Evolutionary conservation across 1,139 yeast genomes (phyloP), one percentile per base, ranked within the genome.

Genomic region (Tardiomyces depauwii): DNA sequence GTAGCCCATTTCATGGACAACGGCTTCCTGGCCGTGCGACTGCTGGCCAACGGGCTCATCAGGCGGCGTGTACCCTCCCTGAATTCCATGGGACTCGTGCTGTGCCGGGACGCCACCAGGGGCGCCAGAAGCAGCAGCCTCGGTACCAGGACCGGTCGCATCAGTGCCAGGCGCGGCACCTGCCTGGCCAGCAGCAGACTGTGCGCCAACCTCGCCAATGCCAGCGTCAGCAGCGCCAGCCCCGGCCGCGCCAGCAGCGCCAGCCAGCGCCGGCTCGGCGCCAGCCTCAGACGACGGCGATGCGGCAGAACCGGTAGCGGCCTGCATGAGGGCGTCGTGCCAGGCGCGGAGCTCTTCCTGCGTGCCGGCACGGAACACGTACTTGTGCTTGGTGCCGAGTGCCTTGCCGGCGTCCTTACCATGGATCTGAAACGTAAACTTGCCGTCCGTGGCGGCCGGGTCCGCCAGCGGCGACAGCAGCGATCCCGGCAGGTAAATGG

Each of bases 401-500:
- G 69, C 55, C 51, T 65, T 61, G 41, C 65, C 55, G 7, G 58
- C 51, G 50, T 70, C 76, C 56, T 72, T 73, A 45, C 77, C 77
- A 36, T 64, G 61, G 42, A 74, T 50, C 42, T 58, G 61, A 57
- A 75, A 71, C 52, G 67, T 68, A 57, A 59, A 61, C 49, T 71
- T 70, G 19, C 68, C 71, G 16, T 61, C 53, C 28, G 56, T 60
- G 14, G 59, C 60, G 4, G 25, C 25, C 4, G 25, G 25, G 25
- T 21, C 25, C 13, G 60, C 50, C 4, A 65, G 56, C 16, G 67
- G 59, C 2, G 65, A 62, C 19, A 72, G 73, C 18, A 73, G 49
- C 39, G 62, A 55, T 23, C 71, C 77, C 5, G 78, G 78, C 42
- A 74, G 56, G 51, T 68, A 73, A 25, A 74, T 55, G 30, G 73